Conservation (phyloP, 192 early-diverging fungal genomes). For the Diversispora epigaea region DNA sequence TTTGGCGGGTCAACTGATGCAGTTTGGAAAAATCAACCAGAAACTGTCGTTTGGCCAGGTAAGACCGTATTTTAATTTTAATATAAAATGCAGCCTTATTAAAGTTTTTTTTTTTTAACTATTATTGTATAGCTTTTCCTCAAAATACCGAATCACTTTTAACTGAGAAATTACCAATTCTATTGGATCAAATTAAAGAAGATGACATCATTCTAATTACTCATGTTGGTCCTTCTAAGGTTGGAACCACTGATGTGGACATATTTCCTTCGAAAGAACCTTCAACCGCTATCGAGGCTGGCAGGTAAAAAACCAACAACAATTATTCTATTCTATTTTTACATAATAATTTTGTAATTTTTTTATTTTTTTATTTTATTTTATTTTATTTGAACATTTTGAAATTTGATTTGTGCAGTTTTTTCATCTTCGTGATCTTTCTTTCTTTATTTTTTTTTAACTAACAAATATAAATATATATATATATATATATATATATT, state of each 20-base stretch:
- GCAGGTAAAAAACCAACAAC: conserved; percentile 5
- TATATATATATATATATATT: not conserved
- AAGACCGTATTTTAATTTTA: not conserved
- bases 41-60: conserved; percentile 26
- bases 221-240: conserved; percentile 20
- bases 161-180: conserved; percentile 11
- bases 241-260: conserved; percentile 22
- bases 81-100: not conserved
- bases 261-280: not conserved
- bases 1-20: conserved; percentile 24
- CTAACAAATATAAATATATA: conserved; percentile 1
- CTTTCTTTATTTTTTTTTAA: not conserved
- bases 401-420: too few relatives aligned
- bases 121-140: conserved; percentile 25
- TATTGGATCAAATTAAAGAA: conserved; percentile 6
- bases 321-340: not conserved
- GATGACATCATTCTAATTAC: conserved; percentile 29
- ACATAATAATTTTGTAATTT: not conserved
- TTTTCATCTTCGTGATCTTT: not conserved
- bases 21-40: not conserved
- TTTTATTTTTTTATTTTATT: not conserved
- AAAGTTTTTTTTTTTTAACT: not conserved
- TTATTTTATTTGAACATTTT: not conserved
- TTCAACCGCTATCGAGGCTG: not conserved
- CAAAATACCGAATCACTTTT: conserved; percentile 8